A percentile compares a stretch with the other conserved stretches of the same genome.
Conservation (phyloP, 2,329 filamentous ascomycete genomes). For the Claviceps monticola region DNA sequence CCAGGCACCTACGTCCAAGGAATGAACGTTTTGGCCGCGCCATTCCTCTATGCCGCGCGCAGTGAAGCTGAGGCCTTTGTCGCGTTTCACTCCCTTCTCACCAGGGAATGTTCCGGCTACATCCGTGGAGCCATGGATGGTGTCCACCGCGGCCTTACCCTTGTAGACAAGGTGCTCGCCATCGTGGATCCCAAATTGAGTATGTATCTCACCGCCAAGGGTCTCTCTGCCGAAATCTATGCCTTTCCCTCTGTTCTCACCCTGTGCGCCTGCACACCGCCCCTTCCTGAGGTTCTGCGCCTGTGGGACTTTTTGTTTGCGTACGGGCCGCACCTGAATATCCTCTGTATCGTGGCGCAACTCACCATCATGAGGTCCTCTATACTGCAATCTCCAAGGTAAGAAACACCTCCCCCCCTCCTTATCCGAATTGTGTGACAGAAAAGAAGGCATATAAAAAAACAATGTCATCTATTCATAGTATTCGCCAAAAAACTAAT, state of each 20-base stretch:
- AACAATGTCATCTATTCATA: too few relatives aligned
- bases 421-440: too few relatives aligned
- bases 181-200: slow-evolving; percentile 85
- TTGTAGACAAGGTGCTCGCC: slow-evolving; percentile 84
- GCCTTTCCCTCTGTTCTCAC: slow-evolving; percentile 93
- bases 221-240: slow-evolving; percentile 85
- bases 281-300: slow-evolving; percentile 78
- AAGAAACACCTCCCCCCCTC: slow-evolving; percentile 7
- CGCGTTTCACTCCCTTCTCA: slow-evolving; percentile 78
- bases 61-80: slow-evolving; percentile 93
- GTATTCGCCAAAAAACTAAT: slow-evolving; percentile 10
- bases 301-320: slow-evolving; percentile 97
- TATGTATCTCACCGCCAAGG: slow-evolving; percentile 70
- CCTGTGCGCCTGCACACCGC: slow-evolving; percentile 88
- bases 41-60: slow-evolving; percentile 85
- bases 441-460: neutral
- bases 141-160: slow-evolving; percentile 77
- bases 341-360: slow-evolving; percentile 92
- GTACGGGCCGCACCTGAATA: slow-evolving; percentile 87
- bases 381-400: slow-evolving; percentile 76
- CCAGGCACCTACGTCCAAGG: slow-evolving; percentile 90
- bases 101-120: slow-evolving; percentile 80
- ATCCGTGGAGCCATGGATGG: slow-evolving; percentile 94
- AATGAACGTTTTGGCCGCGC: slow-evolving; percentile 95
- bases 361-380: slow-evolving; percentile 76